Conservation (phyloP, 805 yeast species). For the Ascoidea rubescens region DNA sequence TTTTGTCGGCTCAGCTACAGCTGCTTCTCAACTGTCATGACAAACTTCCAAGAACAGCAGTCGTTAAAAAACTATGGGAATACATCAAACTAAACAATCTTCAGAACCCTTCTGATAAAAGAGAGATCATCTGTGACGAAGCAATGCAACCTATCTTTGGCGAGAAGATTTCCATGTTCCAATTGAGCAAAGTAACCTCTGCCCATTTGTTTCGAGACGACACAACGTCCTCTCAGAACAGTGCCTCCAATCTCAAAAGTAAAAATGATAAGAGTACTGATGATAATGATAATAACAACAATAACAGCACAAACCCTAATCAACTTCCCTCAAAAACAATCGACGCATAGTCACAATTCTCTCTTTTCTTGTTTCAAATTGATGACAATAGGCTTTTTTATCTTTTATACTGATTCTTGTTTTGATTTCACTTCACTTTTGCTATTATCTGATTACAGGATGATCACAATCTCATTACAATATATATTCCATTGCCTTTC, state of each 20-base stretch:
- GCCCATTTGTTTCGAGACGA: constrained; percentile 31
- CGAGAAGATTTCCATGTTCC: constrained; percentile 40
- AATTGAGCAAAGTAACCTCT: constrained; percentile 38
- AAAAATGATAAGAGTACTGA: neutral
- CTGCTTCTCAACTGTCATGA: constrained; percentile 11
- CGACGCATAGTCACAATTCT: no score
- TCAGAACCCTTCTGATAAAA: constrained; percentile 53
- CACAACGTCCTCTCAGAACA: constrained; percentile 7
- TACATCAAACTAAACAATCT: constrained; percentile 48
- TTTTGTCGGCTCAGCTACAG: neutral
- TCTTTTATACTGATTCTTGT: no score
- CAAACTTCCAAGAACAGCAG: constrained; percentile 49
- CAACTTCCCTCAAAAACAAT: no score
- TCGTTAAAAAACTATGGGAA: constrained; percentile 57
- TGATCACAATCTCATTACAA: no score
- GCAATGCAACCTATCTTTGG: constrained; percentile 46
- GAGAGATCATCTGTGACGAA: constrained; percentile 54
- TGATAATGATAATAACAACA: neutral
- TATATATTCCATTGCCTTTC: no score
- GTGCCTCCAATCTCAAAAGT: neutral
- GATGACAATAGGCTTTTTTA: no score
- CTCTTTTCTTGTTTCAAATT: no score
- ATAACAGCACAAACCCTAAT: no score
- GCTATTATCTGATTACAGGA: no score
- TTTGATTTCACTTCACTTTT: no score